These are phyloP conservation scores for Amanita muscaria DNA, from an alignment of 768 basidiomycete species.

Conservation along the genomic window DNA sequence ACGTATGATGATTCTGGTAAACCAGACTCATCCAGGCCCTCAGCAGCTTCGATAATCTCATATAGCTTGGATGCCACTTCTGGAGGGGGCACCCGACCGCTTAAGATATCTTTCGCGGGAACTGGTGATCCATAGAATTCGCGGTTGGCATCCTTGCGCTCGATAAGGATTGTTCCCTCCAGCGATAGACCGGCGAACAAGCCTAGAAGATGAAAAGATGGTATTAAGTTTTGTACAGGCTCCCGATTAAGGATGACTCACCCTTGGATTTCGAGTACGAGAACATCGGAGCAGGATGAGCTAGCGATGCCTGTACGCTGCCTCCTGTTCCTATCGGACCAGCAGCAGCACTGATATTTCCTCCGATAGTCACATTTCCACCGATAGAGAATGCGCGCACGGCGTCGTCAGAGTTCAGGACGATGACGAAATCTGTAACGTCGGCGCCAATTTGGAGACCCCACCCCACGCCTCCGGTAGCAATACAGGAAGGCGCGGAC, in stretches of 20 bases:
- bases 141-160: constrained; percentile 92
- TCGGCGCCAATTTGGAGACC: constrained; percentile 95
- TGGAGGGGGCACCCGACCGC: constrained; percentile 93
- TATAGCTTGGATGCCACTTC: constrained; percentile 90
- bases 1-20: constrained; percentile 77
- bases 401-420: constrained; percentile 94
- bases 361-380: constrained; percentile 94
- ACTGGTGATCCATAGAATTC: constrained; percentile 93
- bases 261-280: constrained; percentile 95
- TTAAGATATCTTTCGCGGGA: constrained; percentile 83
- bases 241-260: constrained; percentile 22
- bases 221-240: not conserved
- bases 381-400: constrained; percentile 92
- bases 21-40: constrained; percentile 81
- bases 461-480: constrained; percentile 91
- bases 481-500: constrained; percentile 96
- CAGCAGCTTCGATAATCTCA: constrained; percentile 94
- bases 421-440: constrained; percentile 91
- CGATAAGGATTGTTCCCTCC: constrained; percentile 90
- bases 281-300: constrained; percentile 96
- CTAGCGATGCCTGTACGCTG: constrained; percentile 76
- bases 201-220: constrained; percentile 34
- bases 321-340: constrained; percentile 95
- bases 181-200: constrained; percentile 91
- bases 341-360: constrained; percentile 75